These are phyloP conservation scores for Dothideomycetidae sp. DNA, from an alignment of 2,329 filamentous ascomycete genomes.

Conservation along the genomic window DNA sequence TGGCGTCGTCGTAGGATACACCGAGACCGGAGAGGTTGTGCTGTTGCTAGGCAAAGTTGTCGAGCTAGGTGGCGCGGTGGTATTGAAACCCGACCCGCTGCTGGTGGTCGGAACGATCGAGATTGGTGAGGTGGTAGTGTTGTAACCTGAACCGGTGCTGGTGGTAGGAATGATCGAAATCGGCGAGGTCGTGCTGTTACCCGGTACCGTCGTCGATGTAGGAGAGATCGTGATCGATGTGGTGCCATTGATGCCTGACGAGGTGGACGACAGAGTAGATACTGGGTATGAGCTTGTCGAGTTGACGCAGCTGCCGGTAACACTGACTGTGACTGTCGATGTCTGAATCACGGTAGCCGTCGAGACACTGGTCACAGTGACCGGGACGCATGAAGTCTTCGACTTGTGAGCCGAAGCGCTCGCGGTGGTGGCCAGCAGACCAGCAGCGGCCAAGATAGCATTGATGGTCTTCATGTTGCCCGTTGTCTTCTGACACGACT, in stretches of 20 bases:
- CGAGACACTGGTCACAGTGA: constrained; percentile 4
- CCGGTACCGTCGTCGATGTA: background rate
- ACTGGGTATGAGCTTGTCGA: too few species aligned
- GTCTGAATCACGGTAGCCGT: constrained; percentile 5
- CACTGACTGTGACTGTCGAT: constrained; percentile 3
- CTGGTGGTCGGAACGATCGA: background rate
- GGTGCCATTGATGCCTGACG: background rate
- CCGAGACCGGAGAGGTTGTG: background rate
- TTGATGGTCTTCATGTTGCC: constrained; percentile 23
- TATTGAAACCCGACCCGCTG: background rate
- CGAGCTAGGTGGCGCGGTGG: background rate
- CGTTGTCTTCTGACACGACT: too few species aligned
- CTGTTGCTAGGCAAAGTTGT: background rate
- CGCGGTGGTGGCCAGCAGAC: constrained; percentile 32
- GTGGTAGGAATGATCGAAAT: constrained; percentile 4
- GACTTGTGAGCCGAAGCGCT: constrained; percentile 38
- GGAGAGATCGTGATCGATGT: background rate
- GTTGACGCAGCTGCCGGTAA: constrained; percentile 1
- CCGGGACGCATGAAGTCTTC: constrained; percentile 29
- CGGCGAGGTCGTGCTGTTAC: constrained; percentile 2
- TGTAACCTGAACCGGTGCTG: background rate
- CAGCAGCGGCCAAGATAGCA: constrained; percentile 29
- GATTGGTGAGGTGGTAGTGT: background rate
- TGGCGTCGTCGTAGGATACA: constrained; percentile 1
- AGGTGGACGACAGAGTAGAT: too few species aligned